Evolutionary conservation across 1,139 yeast species (phyloP), one percentile per base, ranked within the genome.

Genomic region (Casaregolazyma lundiana): DNA sequence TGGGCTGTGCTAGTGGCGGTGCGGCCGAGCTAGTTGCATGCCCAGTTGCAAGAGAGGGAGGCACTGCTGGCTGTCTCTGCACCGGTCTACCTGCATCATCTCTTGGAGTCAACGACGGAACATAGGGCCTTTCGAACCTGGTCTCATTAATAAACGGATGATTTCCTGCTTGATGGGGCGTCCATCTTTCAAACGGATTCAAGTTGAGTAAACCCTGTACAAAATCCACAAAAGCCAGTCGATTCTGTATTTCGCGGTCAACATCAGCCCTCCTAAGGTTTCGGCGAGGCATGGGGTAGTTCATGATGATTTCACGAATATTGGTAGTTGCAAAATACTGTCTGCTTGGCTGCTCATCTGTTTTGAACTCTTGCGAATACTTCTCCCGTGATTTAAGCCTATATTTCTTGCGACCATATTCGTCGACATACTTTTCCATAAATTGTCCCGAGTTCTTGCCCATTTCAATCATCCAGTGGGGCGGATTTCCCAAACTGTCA

Each of bases 381-480:
- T 81, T 81, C 39, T 80, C 83, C 29, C 80, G 58, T 5, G 78
- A 62, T 59, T 84, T 83, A 49, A 81, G 55, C 18, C 70, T 59
- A 57, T 76, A 80, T 24, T 63, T 63, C 55, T 63, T 62, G 52
- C 66, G 50, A 46, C 71, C 71, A 47, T 58, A 57, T 38, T 63
- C 64, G 41, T 66, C 70, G 43, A 51, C 71, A 50, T 56, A 66
- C 67, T 53, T 73, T 68, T 55, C 75, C 65, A 92, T 76, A 59
- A 85, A 92, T 55, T 84, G 81, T 43, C 73, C 68, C 1, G 96
- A 75, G 61, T 84, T 88, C 57, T 88, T 82, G 18, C 98, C 98
- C 78, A 88, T 88, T 55, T 90, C 97, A 57, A 92, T 74, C 98
- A 92, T 92, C 84, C 96, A 95, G 30, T 84, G 70, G 3, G 97